Base-by-base conservation (phyloP, 2,329 filamentous ascomycete species). In the Biscogniauxia sp. region DNA sequence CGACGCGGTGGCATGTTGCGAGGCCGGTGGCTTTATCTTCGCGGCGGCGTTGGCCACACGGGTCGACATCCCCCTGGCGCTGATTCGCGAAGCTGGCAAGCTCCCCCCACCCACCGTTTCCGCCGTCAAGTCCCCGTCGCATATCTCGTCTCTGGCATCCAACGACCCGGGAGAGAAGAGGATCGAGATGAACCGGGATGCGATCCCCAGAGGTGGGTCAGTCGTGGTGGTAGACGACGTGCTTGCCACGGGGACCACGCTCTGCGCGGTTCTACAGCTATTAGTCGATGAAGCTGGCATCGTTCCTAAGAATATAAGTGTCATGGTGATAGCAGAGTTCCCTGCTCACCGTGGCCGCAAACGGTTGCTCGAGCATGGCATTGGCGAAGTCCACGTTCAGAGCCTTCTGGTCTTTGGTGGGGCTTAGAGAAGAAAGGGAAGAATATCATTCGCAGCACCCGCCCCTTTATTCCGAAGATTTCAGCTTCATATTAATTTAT, bases 211-310 rank as follows among this genome's bases (percentile, higher is more conserved):
- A 41, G 77, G 73, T 1, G 73, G 70, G 3, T 75, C 74, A 3
- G 79, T 87, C 11, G 75, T 87, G n/a, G 77, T 87, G 0, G 77
- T 88, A 5, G 85, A 88, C 61, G 85, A 88, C 70, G 84, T 86
- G 26, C 78, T 88, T 59, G 77, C 85, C 5, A 83, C 81, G 0
- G 84, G 84, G 1, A 65, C 76, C 64, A 87, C 84, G 2, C 78
- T 88, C 45, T 80, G 75, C 69, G 82, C 82, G 6, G 76, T 85
- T 41, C 65, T 88, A 37, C 64, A 76, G 64, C 72, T 88, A 1
- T 68, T 88, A 25, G 13, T 50, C 4, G 7, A 32, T 0, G 54
- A 81, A 65, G 77, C 74, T 61, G 79, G 80, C 0, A 63, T 86
- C 17, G 8, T 53, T n/a, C 41, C 60, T 0, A 74, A 79, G 49